Conservation (phyloP, 176 grass and related monocot species). For the Carex cristatella region DNA sequence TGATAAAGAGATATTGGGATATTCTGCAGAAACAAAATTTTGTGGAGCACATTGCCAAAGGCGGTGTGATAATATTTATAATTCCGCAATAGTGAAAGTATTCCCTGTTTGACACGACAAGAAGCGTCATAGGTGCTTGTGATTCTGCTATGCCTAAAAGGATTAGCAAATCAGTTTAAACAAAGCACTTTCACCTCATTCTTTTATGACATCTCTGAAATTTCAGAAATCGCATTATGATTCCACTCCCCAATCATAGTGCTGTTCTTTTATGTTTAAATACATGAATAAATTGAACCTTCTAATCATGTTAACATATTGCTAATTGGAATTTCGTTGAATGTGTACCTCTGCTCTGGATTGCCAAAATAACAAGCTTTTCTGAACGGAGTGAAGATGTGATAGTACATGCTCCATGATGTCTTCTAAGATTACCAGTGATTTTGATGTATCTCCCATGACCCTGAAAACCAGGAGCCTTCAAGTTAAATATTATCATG, state of each 20-base stretch:
- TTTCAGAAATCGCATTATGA: no score
- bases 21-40: not conserved
- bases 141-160: not conserved
- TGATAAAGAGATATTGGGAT: not conserved
- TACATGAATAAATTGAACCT: not conserved
- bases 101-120: conserved; percentile 29
- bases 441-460: conserved; percentile 42
- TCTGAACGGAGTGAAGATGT: conserved; percentile 68
- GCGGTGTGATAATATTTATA: not conserved
- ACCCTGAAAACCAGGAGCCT: conserved; percentile 35
- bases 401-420: conserved; percentile 51
- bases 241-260: not conserved
- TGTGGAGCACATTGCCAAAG: not conserved
- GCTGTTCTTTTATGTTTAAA: not conserved
- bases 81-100: conserved; percentile 20
- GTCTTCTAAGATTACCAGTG: conserved; percentile 61
- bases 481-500: not conserved
- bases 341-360: conserved; percentile 57
- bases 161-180: not conserved
- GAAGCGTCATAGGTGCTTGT: not conserved
- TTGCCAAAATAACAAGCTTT: conserved; percentile 88
- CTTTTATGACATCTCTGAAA: not conserved
- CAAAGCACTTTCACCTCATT: not conserved
- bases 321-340: not conserved
- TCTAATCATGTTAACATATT: not conserved